Evolutionary conservation across 805 yeast species (phyloP).

Genomic region (Lachancea thermotolerans): DNA sequence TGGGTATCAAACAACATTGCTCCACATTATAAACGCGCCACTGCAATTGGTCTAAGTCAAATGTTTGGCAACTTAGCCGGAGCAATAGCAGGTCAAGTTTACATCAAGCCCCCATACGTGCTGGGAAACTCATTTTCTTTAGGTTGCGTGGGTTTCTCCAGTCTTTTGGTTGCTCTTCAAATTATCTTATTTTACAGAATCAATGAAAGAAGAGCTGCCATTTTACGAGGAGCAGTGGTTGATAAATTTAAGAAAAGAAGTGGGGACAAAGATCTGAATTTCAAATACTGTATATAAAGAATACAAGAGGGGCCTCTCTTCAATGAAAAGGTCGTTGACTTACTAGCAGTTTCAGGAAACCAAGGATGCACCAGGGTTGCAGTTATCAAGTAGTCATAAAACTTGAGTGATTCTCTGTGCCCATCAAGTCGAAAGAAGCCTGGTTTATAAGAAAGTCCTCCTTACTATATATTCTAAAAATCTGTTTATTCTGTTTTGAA

Average conservation of each 20-base stretch:
- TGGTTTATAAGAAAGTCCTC: no score
- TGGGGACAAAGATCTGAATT: no score
- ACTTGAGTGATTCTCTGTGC: no score
- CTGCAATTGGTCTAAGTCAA: constrained; percentile 37
- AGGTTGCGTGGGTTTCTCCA: constrained; percentile 27
- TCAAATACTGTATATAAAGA: no score
- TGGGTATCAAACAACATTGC: constrained; percentile 38
- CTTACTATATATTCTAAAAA: no score
- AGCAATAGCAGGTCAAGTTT: constrained; percentile 38
- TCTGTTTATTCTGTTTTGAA: no score
- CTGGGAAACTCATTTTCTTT: constrained; percentile 36
- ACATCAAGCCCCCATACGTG: constrained; percentile 33
- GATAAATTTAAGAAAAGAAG: neutral
- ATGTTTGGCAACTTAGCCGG: constrained; percentile 41
- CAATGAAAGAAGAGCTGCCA: neutral
- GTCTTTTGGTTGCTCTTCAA: constrained; percentile 12
- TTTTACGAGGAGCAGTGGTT: neutral
- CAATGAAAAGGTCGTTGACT: no score
- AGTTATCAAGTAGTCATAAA: no score
- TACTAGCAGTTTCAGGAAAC: no score
- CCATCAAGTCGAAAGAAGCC: no score
- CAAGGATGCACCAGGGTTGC: no score
- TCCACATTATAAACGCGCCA: constrained; percentile 36
- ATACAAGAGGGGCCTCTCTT: no score
- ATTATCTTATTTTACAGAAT: constrained; percentile 8